Evolutionary conservation across 2,329 filamentous ascomycete genomes (phyloP).

Genomic region (Corynespora cassiicola): DNA sequence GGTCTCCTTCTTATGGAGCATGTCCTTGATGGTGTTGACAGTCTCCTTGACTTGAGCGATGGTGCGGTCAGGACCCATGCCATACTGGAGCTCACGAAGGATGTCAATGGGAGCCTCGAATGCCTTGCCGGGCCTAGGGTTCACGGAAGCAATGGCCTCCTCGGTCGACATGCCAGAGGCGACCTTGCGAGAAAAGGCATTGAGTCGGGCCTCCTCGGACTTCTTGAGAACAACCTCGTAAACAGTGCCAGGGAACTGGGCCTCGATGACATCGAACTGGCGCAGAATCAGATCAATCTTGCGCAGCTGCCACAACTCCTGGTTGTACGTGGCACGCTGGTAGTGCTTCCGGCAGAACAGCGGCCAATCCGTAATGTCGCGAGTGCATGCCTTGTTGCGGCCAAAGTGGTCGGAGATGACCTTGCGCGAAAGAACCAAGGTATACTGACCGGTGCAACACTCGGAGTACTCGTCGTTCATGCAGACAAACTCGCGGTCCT

Average conservation of each 20-base stretch:
- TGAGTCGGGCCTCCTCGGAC: conserved; percentile 41
- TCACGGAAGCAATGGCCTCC: conserved; percentile 16
- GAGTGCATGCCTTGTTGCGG: conserved; percentile 46
- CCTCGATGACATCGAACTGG: conserved; percentile 41
- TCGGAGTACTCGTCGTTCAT: conserved; percentile 36
- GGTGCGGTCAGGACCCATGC: conserved; percentile 28
- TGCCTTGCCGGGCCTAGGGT: conserved; percentile 22
- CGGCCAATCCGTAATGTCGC: conserved; percentile 39
- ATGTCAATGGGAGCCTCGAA: conserved; percentile 43
- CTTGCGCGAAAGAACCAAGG: conserved; percentile 40
- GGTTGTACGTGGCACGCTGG: conserved; percentile 47
- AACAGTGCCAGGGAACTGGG: conserved; percentile 32
- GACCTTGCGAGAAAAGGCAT: conserved; percentile 33
- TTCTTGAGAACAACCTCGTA: conserved; percentile 44
- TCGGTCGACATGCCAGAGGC: conserved; percentile 16
- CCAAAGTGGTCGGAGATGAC: conserved; percentile 49
- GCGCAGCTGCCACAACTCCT: conserved; percentile 39
- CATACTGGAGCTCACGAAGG: conserved; percentile 34
- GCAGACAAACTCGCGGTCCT: conserved; percentile 37
- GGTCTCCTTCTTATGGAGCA: conserved; percentile 32
- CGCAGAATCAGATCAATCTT: conserved; percentile 41
- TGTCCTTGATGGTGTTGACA: conserved; percentile 32
- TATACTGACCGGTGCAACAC: conserved; percentile 44
- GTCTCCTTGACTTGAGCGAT: conserved; percentile 23
- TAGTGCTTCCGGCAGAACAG: conserved; percentile 49